Evolutionary conservation across 2,329 filamentous ascomycete species (phyloP), one percentile per base, ranked within the genome.

Genomic region (Trichoderma sp.): DNA sequence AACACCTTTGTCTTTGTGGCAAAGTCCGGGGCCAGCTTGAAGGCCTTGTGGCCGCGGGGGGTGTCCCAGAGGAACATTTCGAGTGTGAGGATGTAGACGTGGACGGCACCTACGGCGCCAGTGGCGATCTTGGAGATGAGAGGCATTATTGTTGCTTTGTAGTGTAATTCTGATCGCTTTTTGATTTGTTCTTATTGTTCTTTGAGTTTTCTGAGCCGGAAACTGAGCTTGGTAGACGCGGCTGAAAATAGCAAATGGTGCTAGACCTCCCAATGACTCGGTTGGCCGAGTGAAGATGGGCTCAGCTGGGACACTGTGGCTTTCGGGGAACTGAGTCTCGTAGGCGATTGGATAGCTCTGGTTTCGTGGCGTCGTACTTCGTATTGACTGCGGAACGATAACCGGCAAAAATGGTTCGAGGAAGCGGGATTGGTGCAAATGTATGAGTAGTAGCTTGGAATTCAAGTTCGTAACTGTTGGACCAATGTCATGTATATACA

Each of bases 61-160:
- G 76, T 80, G 2, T 78, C 83, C 83, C 83, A 85, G 64, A 84
- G 76, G 70, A 83, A 82, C 79, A 82, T 83, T 68, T 85, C 83
- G 10, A 85, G 79, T 15, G 79, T 72, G 65, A 83, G 70, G 71
- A 85, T 84, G 77, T 84, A 85, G 72, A 79, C 73, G 75, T 85
- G 83, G 15, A 83, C 72, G 52, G 73, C 68, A 70, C 79, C 79
- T 58, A 85, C 73, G 54, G 79, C 69, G 73, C 73, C 78, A 7
- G 82, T 79, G 4, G 79, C 74, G 60, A 76, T 42, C 29, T 73
- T 71, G 60, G 78, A 75, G 64, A 81, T 64, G 64, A 68, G 42
- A 56, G 61, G 42, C 67, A 68, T 68, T 39, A 17, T 42, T 10
- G 12, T 29, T 39, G 45, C 8, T 32, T 32, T 57, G 39, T 27